Evolutionary conservation across 2,329 filamentous ascomycete genomes (phyloP).

Genomic region (Fusarium temperatum): DNA sequence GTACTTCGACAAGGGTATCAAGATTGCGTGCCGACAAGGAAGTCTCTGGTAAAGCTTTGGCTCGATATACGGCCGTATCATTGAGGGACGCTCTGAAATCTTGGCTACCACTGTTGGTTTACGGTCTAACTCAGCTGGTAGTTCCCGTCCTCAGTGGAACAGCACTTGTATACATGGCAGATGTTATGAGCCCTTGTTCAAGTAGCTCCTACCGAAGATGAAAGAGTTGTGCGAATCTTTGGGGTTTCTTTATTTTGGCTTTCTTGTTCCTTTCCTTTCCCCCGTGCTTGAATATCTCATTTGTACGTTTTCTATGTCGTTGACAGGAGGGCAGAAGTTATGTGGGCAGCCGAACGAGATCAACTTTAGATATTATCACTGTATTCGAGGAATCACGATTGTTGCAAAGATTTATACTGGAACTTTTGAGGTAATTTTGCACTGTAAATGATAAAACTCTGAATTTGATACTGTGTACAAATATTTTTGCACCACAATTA

Average conservation of each 20-base stretch:
- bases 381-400: not conserved
- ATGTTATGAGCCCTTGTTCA: not conserved
- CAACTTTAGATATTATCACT: not conserved
- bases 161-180: not conserved
- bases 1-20: not conserved
- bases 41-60: not conserved
- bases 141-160: not conserved
- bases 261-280: not conserved
- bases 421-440: not conserved
- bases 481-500: not conserved
- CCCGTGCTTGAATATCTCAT: not conserved
- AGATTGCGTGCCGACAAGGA: not conserved
- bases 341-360: not conserved
- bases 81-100: not conserved
- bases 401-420: not conserved
- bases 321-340: not conserved
- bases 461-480: not conserved
- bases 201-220: not conserved
- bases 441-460: too few relatives aligned
- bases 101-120: not conserved
- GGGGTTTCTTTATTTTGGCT: not conserved
- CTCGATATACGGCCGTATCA: not conserved
- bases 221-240: not conserved
- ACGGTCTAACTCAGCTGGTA: not conserved
- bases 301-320: not conserved